Evolutionary conservation across 345 rosid species (phyloP).

Genomic region (Lepidium sativum): DNA sequence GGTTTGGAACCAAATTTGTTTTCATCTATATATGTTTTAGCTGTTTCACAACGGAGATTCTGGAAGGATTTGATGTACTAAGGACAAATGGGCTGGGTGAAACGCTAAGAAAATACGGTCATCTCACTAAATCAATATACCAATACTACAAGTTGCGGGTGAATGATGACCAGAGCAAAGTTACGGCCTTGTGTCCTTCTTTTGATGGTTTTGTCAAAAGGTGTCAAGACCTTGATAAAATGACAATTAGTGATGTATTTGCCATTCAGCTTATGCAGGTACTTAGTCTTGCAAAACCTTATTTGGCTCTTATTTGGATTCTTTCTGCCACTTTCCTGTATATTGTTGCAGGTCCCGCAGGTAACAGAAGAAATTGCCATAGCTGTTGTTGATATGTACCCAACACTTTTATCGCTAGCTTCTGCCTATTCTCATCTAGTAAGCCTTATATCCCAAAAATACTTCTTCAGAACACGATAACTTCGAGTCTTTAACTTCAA

Average conservation of each 20-base stretch:
- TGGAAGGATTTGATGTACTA: slow-evolving; percentile 83
- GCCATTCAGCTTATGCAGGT: slow-evolving; percentile 97
- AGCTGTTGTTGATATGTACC: slow-evolving; percentile 66
- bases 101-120: slow-evolving; percentile 69
- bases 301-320: background rate
- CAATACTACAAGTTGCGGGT: slow-evolving; percentile 42
- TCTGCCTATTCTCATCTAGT: slow-evolving; percentile 70
- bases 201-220: slow-evolving; percentile 53
- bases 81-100: slow-evolving; percentile 66
- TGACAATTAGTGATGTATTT: slow-evolving; percentile 86
- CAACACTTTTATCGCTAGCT: slow-evolving; percentile 78
- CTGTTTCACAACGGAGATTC: slow-evolving; percentile 88
- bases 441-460: slow-evolving; percentile 29
- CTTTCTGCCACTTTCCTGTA: background rate
- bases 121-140: slow-evolving; percentile 61
- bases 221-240: slow-evolving; percentile 70
- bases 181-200: slow-evolving; percentile 35
- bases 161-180: slow-evolving; percentile 32
- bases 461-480: background rate
- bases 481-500: background rate
- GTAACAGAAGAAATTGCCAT: slow-evolving; percentile 77
- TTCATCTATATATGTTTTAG: slow-evolving; percentile 30
- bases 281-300: slow-evolving; percentile 1
- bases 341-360: slow-evolving; percentile 57
- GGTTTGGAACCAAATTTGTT: background rate